Conservation (phyloP, 495 filamentous ascomycete genomes). For the Astrothelium macrocarpum region DNA sequence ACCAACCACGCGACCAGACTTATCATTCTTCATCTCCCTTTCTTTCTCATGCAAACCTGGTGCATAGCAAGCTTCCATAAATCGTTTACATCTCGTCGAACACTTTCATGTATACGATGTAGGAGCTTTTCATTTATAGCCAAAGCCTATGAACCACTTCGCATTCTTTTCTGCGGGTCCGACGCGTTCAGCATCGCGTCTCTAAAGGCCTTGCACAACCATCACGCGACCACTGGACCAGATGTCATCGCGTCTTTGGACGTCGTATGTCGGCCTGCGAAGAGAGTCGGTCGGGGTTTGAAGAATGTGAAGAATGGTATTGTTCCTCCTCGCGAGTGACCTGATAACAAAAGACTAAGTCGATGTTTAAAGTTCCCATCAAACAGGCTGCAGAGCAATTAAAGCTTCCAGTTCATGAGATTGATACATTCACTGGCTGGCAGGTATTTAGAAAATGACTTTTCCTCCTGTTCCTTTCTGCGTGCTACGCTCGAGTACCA, state of each 20-base stretch:
- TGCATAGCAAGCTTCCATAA: neutral
- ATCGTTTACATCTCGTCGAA: neutral
- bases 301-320: constrained; percentile 65
- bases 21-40: neutral
- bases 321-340: neutral
- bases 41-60: neutral
- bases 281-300: constrained; percentile 60
- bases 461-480: neutral
- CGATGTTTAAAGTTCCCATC: constrained; percentile 54
- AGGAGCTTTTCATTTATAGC: constrained; percentile 14
- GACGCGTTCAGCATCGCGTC: constrained; percentile 83
- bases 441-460: constrained; percentile 37
- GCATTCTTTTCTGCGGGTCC: constrained; percentile 93
- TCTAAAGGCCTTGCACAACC: constrained; percentile 61
- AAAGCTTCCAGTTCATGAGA: constrained; percentile 57
- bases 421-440: constrained; percentile 77
- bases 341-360: constrained; percentile 2
- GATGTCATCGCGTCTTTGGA: constrained; percentile 68
- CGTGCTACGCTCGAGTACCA: neutral
- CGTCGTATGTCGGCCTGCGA: constrained; percentile 73
- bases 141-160: constrained; percentile 51
- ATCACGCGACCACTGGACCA: constrained; percentile 34
- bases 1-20: neutral
- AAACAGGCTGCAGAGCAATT: constrained; percentile 54
- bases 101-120: too few relatives aligned